Conservation (phyloP, 2,329 filamentous ascomycete genomes). For the Mycocentrospora acerina region DNA sequence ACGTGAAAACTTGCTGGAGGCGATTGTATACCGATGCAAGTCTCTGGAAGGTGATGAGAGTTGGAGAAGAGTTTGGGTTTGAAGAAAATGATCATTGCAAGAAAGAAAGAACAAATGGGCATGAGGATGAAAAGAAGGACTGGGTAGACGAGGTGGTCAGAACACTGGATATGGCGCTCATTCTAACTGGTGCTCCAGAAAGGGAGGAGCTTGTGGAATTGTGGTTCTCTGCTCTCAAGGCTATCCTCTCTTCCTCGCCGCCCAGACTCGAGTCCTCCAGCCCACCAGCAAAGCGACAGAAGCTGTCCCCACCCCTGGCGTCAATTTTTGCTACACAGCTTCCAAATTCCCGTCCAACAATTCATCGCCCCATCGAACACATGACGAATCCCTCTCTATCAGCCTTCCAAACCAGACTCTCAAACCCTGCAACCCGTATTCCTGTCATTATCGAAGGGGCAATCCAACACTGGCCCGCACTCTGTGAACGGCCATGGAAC, state of each 20-base stretch:
- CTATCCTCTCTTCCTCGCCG: constrained; percentile 2
- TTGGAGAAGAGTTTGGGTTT: constrained; percentile 20
- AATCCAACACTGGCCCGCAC: constrained; percentile 74
- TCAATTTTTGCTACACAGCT: constrained; percentile 18
- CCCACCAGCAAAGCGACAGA: constrained; percentile 21
- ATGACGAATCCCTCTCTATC: constrained; percentile 17
- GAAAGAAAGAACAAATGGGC: constrained; percentile 5
- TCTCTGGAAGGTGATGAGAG: constrained; percentile 59
- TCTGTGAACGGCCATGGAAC: constrained; percentile 68
- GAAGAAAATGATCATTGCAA: constrained; percentile 12
- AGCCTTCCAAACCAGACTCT: constrained; percentile 33
- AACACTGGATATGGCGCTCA: constrained; percentile 72
- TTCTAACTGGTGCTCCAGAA: constrained; percentile 59
- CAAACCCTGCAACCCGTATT: constrained; percentile 33
- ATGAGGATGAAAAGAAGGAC: constrained; percentile 24
- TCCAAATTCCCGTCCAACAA: constrained; percentile 3
- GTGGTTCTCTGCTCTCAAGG: constrained; percentile 55
- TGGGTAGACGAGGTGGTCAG: constrained; percentile 63
- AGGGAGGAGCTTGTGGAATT: constrained; percentile 42
- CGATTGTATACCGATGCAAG: constrained; percentile 71
- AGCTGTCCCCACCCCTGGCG: constrained; percentile 10
- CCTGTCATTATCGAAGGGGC: constrained; percentile 69
- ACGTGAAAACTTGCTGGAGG: constrained; percentile 69
- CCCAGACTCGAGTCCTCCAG: neutral
- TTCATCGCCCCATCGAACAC: constrained; percentile 26